Percentiles rank a stretch among this genome's conserved stretches.
Evolutionary conservation across 805 yeast genomes (phyloP).

Genomic region (Dipodascus geniculatus): DNA sequence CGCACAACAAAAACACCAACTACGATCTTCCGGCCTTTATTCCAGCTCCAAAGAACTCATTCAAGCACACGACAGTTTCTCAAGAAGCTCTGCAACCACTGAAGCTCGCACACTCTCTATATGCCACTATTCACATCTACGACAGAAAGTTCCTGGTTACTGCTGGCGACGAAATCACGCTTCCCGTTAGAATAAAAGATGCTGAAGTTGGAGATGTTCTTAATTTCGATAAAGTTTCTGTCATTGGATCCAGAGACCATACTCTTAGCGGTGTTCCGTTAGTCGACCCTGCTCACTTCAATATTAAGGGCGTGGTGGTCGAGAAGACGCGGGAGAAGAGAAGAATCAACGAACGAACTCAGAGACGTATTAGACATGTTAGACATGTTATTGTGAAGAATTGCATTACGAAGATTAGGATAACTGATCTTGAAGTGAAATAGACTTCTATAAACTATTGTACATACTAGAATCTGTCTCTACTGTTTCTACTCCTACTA

Average conservation of each 20-base stretch:
- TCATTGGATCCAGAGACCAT: conserved; percentile 77
- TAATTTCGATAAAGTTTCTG: conserved; percentile 58
- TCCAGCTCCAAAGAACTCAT: neutral
- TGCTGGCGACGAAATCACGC: conserved; percentile 70
- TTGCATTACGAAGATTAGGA: conserved; percentile 64
- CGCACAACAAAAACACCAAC: neutral
- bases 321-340: conserved; percentile 75
- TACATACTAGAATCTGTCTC: neutral
- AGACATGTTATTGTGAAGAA: conserved; percentile 58
- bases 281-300: conserved; percentile 41
- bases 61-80: neutral
- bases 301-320: conserved; percentile 58
- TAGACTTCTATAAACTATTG: conserved; percentile 4
- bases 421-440: conserved; percentile 55
- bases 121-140: conserved; percentile 75
- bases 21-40: neutral
- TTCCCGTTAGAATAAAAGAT: conserved; percentile 68
- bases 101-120: conserved; percentile 54
- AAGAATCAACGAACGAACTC: conserved; percentile 52
- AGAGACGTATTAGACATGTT: conserved; percentile 68
- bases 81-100: conserved; percentile 44
- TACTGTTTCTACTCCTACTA: no score
- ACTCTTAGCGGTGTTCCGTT: conserved; percentile 45
- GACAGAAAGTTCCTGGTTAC: conserved; percentile 82
- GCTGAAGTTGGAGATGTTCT: conserved; percentile 80